Evolutionary conservation across 768 basidiomycete genomes (phyloP).

Genomic region (Gloeostereum incarnatum): DNA sequence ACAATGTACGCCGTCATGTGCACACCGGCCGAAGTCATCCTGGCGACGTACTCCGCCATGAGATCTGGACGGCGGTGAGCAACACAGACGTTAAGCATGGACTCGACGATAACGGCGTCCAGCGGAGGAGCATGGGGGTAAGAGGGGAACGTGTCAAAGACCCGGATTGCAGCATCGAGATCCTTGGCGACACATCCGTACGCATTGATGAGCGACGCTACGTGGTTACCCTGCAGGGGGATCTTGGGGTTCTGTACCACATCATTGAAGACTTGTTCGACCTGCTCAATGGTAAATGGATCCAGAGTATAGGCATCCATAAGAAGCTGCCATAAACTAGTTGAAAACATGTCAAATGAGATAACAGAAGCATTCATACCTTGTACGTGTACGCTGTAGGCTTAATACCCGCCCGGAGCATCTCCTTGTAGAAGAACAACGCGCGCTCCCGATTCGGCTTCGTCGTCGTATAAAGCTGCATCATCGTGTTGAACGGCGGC

Average conservation of each 20-base stretch:
- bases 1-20: slow-evolving; percentile 95
- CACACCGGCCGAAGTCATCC: slow-evolving; percentile 53
- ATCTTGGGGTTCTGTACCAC: slow-evolving; percentile 40
- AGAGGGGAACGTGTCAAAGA: slow-evolving; percentile 67
- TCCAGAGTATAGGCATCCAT: slow-evolving; percentile 88
- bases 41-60: slow-evolving; percentile 54
- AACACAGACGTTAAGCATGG: slow-evolving; percentile 80
- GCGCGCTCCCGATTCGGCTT: slow-evolving; percentile 77
- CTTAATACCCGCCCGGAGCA: slow-evolving; percentile 48
- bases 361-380: slow-evolving; percentile 26
- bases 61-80: slow-evolving; percentile 73
- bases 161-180: slow-evolving; percentile 60
- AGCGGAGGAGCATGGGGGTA: slow-evolving; percentile 47
- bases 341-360: slow-evolving; percentile 4
- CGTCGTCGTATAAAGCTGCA: slow-evolving; percentile 91
- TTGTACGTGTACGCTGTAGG: slow-evolving; percentile 95
- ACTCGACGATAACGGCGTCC: slow-evolving; percentile 85
- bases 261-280: slow-evolving; percentile 64
- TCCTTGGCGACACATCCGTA: slow-evolving; percentile 77
- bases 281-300: slow-evolving; percentile 62
- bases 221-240: slow-evolving; percentile 32
- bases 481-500: slow-evolving; percentile 98
- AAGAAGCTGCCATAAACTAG: slow-evolving; percentile 45
- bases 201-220: slow-evolving; percentile 84
- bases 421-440: slow-evolving; percentile 62